Conservation (phyloP, 2,329 filamentous ascomycete species). For the Fusarium sp. region DNA sequence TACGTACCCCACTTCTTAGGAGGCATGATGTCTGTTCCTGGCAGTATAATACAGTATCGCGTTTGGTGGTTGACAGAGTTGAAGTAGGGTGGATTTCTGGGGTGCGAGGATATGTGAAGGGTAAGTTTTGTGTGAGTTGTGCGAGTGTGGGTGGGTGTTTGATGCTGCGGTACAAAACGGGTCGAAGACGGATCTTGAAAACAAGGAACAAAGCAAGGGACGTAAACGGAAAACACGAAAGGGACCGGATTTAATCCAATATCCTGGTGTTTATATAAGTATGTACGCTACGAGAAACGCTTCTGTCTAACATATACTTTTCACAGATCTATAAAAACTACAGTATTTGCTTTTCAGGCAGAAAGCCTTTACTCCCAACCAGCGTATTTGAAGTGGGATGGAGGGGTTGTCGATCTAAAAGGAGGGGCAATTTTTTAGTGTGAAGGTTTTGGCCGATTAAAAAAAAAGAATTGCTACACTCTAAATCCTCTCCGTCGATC, state of each 20-base stretch:
- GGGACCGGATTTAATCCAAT: not conserved
- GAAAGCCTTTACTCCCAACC: constrained; percentile 17
- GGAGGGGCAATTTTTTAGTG: constrained; percentile 24
- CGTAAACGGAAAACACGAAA: not conserved
- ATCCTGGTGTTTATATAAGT: too few relatives aligned
- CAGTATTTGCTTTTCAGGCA: constrained; percentile 25
- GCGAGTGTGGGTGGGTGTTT: constrained; percentile 31
- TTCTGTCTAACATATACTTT: not conserved
- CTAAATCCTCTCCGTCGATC: not conserved
- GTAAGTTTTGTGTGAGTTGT: constrained; percentile 37
- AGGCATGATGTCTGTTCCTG: constrained; percentile 52
- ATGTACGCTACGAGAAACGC: not conserved
- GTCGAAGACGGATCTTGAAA: constrained; percentile 29
- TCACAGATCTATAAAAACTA: not conserved
- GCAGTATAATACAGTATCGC: not conserved
- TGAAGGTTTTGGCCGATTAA: not conserved
- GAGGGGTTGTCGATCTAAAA: constrained; percentile 19
- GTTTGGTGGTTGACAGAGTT: constrained; percentile 21
- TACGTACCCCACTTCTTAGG: constrained; percentile 56
- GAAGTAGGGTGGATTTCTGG: not conserved
- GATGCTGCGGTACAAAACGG: constrained; percentile 37
- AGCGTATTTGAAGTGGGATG: constrained; percentile 1
- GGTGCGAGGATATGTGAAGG: constrained; percentile 15
- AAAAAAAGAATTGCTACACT: not conserved
- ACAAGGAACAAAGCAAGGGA: not conserved